phyloP scores from a whole-genome alignment of 2,329 filamentous ascomycete genomes.

The Echinosphaeria canescens region DNA sequence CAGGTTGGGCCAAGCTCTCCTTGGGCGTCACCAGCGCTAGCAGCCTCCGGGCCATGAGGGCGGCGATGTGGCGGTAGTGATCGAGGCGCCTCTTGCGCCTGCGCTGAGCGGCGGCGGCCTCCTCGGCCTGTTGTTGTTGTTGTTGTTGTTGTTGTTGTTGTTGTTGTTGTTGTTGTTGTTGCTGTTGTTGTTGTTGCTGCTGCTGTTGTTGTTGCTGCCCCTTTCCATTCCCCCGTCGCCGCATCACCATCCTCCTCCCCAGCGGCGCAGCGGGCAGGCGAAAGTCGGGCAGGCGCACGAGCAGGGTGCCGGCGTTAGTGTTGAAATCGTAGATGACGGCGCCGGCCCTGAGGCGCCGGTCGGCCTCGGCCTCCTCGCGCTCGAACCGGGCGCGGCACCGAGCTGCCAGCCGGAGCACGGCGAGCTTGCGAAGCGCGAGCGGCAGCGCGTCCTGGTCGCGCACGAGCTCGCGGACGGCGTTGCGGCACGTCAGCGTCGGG shows the following conservation, averaged over 20 bases:
- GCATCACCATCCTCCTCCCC: too few species aligned
- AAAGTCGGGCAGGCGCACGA: constrained; percentile 14
- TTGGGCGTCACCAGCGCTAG: constrained; percentile 28
- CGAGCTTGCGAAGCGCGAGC: constrained; percentile 39
- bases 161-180: too few species aligned
- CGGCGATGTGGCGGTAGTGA: constrained; percentile 20
- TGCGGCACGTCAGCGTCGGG: constrained; percentile 54
- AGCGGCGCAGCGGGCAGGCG: constrained; percentile 2
- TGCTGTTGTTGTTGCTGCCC: too few species aligned
- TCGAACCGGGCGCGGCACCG: constrained; percentile 21
- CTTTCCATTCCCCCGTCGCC: too few species aligned
- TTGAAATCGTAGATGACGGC: constrained; percentile 24
- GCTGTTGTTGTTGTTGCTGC: too few species aligned
- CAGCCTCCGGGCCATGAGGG: constrained; percentile 22
- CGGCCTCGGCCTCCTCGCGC: constrained; percentile 26
- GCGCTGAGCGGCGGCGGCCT: too few species aligned
- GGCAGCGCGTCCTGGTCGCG: constrained; percentile 35
- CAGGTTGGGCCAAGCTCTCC: constrained; percentile 15
- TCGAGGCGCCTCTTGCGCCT: constrained; percentile 9
- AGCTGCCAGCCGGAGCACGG: constrained; percentile 37
- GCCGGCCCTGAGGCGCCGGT: constrained; percentile 27
- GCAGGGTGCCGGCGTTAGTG: constrained; percentile 22
- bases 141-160: too few species aligned
- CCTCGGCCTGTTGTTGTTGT: constrained; percentile 5
- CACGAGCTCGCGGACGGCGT: constrained; percentile 53